Evolutionary conservation across 805 yeast species (phyloP).

Genomic region (Wickerhamomyces subpelliculosus): DNA sequence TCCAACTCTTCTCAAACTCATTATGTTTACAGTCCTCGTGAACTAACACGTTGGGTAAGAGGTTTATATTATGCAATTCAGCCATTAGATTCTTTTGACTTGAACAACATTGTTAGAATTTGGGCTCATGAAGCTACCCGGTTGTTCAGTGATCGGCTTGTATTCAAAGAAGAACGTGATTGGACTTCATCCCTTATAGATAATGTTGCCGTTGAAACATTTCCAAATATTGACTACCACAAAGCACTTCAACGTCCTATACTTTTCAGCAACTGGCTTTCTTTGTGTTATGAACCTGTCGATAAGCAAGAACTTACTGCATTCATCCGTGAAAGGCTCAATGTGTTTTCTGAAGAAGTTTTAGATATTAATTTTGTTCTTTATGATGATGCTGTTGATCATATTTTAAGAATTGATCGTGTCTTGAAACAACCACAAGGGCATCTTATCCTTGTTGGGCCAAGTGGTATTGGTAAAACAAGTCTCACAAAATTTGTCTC

Average conservation of each 20-base stretch:
- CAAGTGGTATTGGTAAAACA: constrained; percentile 76
- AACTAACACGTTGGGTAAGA: constrained; percentile 78
- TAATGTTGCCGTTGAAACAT: constrained; percentile 28
- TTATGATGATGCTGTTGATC: constrained; percentile 66
- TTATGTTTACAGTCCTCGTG: constrained; percentile 83
- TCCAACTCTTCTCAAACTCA: constrained; percentile 38
- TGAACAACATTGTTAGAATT: constrained; percentile 46
- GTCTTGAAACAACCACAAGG: constrained; percentile 84
- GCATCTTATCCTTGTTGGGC: constrained; percentile 79
- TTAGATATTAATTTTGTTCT: constrained; percentile 52
- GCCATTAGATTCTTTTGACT: constrained; percentile 27
- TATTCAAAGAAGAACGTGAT: constrained; percentile 34
- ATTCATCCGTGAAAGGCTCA: constrained; percentile 58
- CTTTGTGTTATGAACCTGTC: constrained; percentile 54
- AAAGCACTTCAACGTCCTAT: constrained; percentile 42
- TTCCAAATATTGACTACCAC: constrained; percentile 38
- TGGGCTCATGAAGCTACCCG: constrained; percentile 83
- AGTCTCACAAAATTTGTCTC: constrained; percentile 75
- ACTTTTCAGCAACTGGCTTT: constrained; percentile 69
- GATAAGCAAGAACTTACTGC: constrained; percentile 35
- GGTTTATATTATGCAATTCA: constrained; percentile 57
- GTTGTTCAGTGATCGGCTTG: constrained; percentile 69
- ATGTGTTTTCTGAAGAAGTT: constrained; percentile 75
- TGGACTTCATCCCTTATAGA: constrained; percentile 40
- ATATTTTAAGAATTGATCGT: constrained; percentile 72